Percentiles rank a stretch among this genome's conserved stretches.
Evolutionary conservation across 208 protist species (phyloP).

Genomic region (Trypanosoma theileri): DNA sequence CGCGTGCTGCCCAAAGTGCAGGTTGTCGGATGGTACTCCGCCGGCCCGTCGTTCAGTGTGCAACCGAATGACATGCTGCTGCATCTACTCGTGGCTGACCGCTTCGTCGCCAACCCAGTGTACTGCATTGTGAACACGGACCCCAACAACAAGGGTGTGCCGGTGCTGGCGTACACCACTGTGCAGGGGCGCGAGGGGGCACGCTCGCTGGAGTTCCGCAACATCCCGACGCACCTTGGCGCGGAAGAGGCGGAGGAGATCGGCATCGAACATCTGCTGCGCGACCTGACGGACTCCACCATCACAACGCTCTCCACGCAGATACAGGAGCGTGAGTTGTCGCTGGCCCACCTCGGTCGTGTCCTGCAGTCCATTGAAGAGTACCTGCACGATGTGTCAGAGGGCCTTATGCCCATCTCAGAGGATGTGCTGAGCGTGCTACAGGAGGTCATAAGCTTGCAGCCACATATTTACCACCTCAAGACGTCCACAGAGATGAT

Average conservation of each 20-base stretch:
- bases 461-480: slow-evolving; percentile 78
- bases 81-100: slow-evolving; percentile 94
- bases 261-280: slow-evolving; percentile 99
- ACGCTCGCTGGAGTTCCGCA: slow-evolving; percentile 86
- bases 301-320: slow-evolving; percentile 95
- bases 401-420: slow-evolving; percentile 69
- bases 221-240: slow-evolving; percentile 93
- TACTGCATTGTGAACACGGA: slow-evolving; percentile 93
- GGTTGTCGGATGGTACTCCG: slow-evolving; percentile 99
- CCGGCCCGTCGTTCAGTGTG: slow-evolving; percentile 95
- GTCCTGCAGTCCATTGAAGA: slow-evolving; percentile 89
- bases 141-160: slow-evolving; percentile 85
- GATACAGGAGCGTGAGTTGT: slow-evolving; percentile 92
- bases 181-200: slow-evolving; percentile 76
- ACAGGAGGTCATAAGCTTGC: slow-evolving; percentile 87
- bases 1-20: slow-evolving; percentile 98
- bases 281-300: slow-evolving; percentile 97
- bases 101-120: slow-evolving; percentile 91
- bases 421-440: slow-evolving; percentile 87
- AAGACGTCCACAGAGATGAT: slow-evolving; percentile 89
- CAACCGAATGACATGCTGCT: slow-evolving; percentile 96
- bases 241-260: slow-evolving; percentile 99
- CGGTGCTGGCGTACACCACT: slow-evolving; percentile 90
- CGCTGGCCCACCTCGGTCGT: slow-evolving; percentile 91
- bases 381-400: slow-evolving; percentile 88